Evolutionary conservation across 1,284 basidiomycete genomes (phyloP).

Genomic region (Microbotryum silenes-acaulis): DNA sequence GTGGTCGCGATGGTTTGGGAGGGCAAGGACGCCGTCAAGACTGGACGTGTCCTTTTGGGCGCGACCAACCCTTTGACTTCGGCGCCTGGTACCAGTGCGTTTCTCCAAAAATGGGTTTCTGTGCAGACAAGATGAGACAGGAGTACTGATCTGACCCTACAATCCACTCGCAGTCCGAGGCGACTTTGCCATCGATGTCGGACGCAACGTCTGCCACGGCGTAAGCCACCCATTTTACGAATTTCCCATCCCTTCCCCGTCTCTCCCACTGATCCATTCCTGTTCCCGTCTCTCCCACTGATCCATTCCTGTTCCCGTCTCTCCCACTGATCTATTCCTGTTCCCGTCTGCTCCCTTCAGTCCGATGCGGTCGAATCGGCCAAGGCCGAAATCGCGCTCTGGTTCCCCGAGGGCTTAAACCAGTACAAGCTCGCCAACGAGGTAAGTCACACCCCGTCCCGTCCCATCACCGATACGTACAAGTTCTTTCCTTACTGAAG

Average conservation of each 20-base stretch:
- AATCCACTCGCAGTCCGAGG: constrained; percentile 54
- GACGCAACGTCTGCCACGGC: constrained; percentile 86
- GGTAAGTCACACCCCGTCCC: background rate
- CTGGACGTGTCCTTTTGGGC: constrained; percentile 64
- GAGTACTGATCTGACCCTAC: too few species aligned
- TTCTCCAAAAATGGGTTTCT: constrained; percentile 3
- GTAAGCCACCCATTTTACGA: background rate
- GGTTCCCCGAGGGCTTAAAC: constrained; percentile 43
- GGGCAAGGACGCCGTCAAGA: constrained; percentile 80
- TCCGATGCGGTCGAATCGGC: constrained; percentile 44
- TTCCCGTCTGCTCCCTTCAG: constrained; percentile 49
- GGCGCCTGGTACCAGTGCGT: constrained; percentile 56
- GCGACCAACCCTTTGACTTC: constrained; percentile 94
- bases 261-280: background rate
- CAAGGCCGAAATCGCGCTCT: constrained; percentile 85
- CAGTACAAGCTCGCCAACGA: constrained; percentile 5
- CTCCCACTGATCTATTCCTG: background rate
- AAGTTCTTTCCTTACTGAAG: too few species aligned
- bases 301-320: background rate
- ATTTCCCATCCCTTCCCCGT: constrained; percentile 54
- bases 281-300: background rate
- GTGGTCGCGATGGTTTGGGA: constrained; percentile 97
- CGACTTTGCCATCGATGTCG: constrained; percentile 85
- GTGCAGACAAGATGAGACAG: constrained; percentile 2
- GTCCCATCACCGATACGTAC: too few species aligned